Conservation (phyloP, 306 rosid genomes). For the Glycyrrhiza uralensis region DNA sequence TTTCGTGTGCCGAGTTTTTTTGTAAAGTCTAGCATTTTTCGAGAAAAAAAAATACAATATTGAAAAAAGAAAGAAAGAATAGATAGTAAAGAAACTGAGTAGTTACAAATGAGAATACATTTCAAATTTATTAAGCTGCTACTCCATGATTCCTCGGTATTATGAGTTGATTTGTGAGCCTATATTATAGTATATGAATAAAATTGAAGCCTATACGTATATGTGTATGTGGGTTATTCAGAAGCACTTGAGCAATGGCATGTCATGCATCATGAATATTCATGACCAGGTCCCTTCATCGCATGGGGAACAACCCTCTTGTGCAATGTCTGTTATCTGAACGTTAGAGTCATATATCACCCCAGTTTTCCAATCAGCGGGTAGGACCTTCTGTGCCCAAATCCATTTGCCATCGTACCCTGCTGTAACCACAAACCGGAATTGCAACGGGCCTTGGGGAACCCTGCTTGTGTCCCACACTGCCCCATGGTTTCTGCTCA, state of each 20-base stretch:
- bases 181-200: not conserved
- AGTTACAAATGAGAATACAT: not conserved
- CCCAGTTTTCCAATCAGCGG: slow-evolving; percentile 65
- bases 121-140: not conserved
- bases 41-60: not conserved
- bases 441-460: slow-evolving; percentile 67
- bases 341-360: slow-evolving; percentile 53
- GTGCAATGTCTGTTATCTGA: slow-evolving; percentile 70
- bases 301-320: slow-evolving; percentile 68
- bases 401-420: slow-evolving; percentile 76
- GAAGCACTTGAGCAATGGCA: not conserved
- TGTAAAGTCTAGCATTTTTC: too few species aligned
- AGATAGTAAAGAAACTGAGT: not conserved
- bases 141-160: not conserved
- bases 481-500: slow-evolving; percentile 68
- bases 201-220: slow-evolving; percentile 12
- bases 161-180: not conserved
- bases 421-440: slow-evolving; percentile 56
- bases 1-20: too few species aligned
- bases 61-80: not conserved
- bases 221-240: not conserved
- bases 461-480: slow-evolving; percentile 80
- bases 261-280: not conserved
- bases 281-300: slow-evolving; percentile 43
- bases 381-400: slow-evolving; percentile 77